phyloP scores from a whole-genome alignment of 169 alveolate genomes.

The Eimeria falciformis region DNA sequence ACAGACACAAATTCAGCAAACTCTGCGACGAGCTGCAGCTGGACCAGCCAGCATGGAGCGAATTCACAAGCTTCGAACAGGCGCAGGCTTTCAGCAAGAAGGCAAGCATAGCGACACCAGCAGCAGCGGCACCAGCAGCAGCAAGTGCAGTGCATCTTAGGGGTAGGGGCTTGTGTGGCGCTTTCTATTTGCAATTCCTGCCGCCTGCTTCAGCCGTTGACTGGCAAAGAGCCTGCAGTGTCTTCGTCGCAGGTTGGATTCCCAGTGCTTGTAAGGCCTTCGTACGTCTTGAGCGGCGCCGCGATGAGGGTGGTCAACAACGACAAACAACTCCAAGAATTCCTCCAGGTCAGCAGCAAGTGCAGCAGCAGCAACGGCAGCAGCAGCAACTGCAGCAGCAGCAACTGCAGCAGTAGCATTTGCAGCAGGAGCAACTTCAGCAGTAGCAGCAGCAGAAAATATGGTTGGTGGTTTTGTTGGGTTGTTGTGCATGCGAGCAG shows the following conservation, averaged over 20 bases:
- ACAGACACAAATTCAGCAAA: conserved; percentile 89
- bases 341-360: conserved; percentile 10
- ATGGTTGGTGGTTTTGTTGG: too few relatives aligned
- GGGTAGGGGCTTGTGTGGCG: too few relatives aligned
- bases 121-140: too few relatives aligned
- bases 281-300: conserved; percentile 93
- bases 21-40: conserved; percentile 89
- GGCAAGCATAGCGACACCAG: conserved; percentile 67
- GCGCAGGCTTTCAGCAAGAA: conserved; percentile 84
- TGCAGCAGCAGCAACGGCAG: too few relatives aligned
- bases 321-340: conserved; percentile 84
- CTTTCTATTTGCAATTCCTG: not conserved
- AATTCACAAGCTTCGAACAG: conserved; percentile 85
- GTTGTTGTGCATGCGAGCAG: conserved; percentile 81
- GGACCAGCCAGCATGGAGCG: conserved; percentile 93
- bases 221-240: not conserved
- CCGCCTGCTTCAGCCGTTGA: not conserved
- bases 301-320: conserved; percentile 91
- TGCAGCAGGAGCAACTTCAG: too few relatives aligned
- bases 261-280: conserved; percentile 93
- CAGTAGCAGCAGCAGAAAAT: too few relatives aligned
- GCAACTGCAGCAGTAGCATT: too few relatives aligned
- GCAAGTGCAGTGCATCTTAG: not conserved
- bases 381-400: too few relatives aligned
- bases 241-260: conserved; percentile 80